Conservation (phyloP, 2,329 filamentous ascomycete genomes). For the Calonectria fujianensis region DNA sequence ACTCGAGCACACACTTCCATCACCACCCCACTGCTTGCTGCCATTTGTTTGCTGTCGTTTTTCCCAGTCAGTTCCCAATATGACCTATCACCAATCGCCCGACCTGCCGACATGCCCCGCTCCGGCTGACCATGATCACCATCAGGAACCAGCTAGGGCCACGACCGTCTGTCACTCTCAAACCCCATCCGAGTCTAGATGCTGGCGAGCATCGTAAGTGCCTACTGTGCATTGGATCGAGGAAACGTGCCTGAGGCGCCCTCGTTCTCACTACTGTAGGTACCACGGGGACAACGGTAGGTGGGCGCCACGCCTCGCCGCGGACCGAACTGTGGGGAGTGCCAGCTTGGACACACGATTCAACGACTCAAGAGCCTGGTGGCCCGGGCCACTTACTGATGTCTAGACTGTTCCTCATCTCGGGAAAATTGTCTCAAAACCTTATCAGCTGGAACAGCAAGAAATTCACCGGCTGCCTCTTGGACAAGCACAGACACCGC, state of each 20-base stretch:
- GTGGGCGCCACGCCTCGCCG: conserved; percentile 30
- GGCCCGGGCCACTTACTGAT: neutral
- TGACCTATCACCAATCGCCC: conserved; percentile 41
- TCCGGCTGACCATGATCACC: conserved; percentile 18
- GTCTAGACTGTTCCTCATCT: conserved; percentile 12
- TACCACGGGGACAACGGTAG: conserved; percentile 31
- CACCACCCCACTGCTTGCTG: neutral
- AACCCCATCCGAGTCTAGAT: conserved; percentile 5
- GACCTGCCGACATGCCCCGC: conserved; percentile 26
- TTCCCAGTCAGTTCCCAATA: conserved; percentile 28
- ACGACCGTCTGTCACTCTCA: conserved; percentile 29
- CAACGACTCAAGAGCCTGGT: conserved; percentile 6
- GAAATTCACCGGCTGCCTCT: conserved; percentile 18
- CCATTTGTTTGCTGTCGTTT: conserved; percentile 9
- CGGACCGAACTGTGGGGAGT: conserved; percentile 39
- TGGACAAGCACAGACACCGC: neutral
- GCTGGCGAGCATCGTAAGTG: conserved; percentile 7
- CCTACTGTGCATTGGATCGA: conserved; percentile 18
- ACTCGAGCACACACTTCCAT: neutral
- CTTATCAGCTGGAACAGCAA: conserved; percentile 22
- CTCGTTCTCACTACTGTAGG: conserved; percentile 35
- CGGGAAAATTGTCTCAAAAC: conserved; percentile 22
- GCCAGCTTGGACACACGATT: conserved; percentile 6
- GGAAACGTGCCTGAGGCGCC: conserved; percentile 22
- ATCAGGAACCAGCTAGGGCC: conserved; percentile 27